Conservation (phyloP, 345 rosid genomes). For the Leavenworthia alabamica region DNA sequence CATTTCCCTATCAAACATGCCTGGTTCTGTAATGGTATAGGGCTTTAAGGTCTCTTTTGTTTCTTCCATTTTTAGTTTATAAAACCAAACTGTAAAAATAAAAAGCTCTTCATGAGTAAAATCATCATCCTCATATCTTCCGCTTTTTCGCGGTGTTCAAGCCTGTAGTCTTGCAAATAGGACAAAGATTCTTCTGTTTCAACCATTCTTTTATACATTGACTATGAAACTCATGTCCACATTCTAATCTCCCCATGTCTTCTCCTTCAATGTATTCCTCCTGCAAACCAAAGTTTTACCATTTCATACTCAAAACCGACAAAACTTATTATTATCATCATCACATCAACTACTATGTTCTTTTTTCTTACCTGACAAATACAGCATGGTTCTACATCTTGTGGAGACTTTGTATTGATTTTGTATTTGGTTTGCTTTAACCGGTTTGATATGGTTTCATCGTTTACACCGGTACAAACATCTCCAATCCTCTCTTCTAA, state of each 20-base stretch:
- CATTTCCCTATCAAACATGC: constrained; percentile 8
- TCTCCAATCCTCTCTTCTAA: constrained; percentile 90
- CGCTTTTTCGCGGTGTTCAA: constrained; percentile 39
- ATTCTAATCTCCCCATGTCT: constrained; percentile 64
- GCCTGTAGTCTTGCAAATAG: constrained; percentile 78
- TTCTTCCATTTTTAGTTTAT: constrained; percentile 15
- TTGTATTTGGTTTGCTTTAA: constrained; percentile 44
- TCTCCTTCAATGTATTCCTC: constrained; percentile 67
- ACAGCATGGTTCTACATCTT: constrained; percentile 78
- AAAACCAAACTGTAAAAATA: not conserved
- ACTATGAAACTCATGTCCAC: constrained; percentile 72
- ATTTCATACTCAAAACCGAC: not conserved
- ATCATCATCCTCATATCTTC: constrained; percentile 21
- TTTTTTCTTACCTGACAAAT: constrained; percentile 64
- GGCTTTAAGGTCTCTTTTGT: constrained; percentile 1
- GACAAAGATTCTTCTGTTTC: constrained; percentile 77
- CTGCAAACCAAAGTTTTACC: constrained; percentile 37
- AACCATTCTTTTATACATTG: constrained; percentile 75
- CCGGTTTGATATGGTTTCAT: constrained; percentile 48
- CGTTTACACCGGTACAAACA: constrained; percentile 80
- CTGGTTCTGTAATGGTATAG: constrained; percentile 6
- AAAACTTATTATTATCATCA: not conserved
- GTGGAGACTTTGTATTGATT: constrained; percentile 17
- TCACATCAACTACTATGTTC: not conserved
- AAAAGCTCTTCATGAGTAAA: not conserved